phyloP scores from a whole-genome alignment of 1,284 basidiomycete species.

The Caloboletus inedulis region DNA sequence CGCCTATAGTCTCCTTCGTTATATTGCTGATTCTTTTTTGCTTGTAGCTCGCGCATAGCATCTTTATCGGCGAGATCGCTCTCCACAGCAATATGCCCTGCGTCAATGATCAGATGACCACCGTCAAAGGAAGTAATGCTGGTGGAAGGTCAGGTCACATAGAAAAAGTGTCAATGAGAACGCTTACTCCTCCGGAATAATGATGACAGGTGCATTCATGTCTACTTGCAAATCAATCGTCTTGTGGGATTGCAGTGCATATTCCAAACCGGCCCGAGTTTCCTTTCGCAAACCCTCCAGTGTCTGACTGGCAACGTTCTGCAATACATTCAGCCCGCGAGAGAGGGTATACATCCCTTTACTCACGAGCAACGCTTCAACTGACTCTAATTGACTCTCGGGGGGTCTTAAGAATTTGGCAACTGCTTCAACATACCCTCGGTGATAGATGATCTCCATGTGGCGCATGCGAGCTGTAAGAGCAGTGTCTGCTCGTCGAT shows the following conservation, averaged over 20 bases:
- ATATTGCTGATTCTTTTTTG: slow-evolving; percentile 86
- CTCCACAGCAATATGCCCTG: slow-evolving; percentile 93
- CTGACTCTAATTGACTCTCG: slow-evolving; percentile 92
- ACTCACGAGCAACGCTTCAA: slow-evolving; percentile 80
- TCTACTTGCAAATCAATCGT: slow-evolving; percentile 96
- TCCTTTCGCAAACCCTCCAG: slow-evolving; percentile 94
- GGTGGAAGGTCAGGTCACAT: slow-evolving; percentile 15
- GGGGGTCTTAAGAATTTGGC: slow-evolving; percentile 95
- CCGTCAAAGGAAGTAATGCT: slow-evolving; percentile 77
- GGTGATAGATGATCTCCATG: slow-evolving; percentile 98
- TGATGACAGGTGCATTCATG: slow-evolving; percentile 96
- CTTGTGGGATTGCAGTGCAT: slow-evolving; percentile 90
- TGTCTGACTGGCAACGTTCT: slow-evolving; percentile 93
- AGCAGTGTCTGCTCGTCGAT: slow-evolving; percentile 90
- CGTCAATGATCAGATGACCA: slow-evolving; percentile 91
- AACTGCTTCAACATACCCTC: slow-evolving; percentile 90
- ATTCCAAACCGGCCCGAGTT: slow-evolving; percentile 92
- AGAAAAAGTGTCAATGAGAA: neutral
- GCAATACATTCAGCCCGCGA: slow-evolving; percentile 11
- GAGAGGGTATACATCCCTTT: neutral
- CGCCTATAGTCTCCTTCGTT: slow-evolving; percentile 86
- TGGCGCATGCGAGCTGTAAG: slow-evolving; percentile 91
- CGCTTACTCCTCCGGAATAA: slow-evolving; percentile 88
- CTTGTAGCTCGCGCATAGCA: slow-evolving; percentile 75
- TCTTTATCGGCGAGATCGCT: slow-evolving; percentile 88